A percentile compares a stretch with the other conserved stretches of the same genome.
Conservation (phyloP, 371 early-diverging fungal species). For the Lichtheimia ornata region DNA sequence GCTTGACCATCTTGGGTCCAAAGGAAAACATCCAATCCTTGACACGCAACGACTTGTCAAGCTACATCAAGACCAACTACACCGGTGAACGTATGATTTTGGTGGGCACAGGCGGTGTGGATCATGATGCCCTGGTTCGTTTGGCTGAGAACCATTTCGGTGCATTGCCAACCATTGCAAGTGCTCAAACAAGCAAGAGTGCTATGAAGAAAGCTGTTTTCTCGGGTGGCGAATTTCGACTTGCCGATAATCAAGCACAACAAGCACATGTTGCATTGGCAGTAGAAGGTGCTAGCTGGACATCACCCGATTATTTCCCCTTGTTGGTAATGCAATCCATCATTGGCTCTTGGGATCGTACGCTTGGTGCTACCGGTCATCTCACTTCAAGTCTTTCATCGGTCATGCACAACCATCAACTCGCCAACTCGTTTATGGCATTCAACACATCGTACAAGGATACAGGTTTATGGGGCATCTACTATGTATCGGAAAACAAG, state of each 20-base stretch:
- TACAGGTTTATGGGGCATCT: constrained; percentile 97
- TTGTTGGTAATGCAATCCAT: constrained; percentile 93
- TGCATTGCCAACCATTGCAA: constrained; percentile 54
- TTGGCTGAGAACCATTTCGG: constrained; percentile 93
- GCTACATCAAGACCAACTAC: constrained; percentile 91
- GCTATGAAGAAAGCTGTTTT: constrained; percentile 71
- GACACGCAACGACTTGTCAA: constrained; percentile 76
- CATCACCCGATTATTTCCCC: constrained; percentile 93
- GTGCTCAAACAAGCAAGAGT: constrained; percentile 48
- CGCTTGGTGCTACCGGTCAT: constrained; percentile 84
- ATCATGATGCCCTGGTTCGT: constrained; percentile 90
- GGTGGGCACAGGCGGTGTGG: constrained; percentile 91
- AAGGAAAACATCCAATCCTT: constrained; percentile 89
- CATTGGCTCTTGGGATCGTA: constrained; percentile 96
- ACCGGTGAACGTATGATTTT: constrained; percentile 97
- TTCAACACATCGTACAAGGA: constrained; percentile 98
- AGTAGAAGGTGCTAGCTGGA: constrained; percentile 95
- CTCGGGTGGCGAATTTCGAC: constrained; percentile 87
- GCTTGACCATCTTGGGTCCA: constrained; percentile 93
- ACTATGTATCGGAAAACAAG: constrained; percentile 84
- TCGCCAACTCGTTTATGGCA: constrained; percentile 97
- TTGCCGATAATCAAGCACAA: constrained; percentile 80
- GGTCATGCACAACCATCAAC: constrained; percentile 76
- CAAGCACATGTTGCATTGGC: constrained; percentile 96
- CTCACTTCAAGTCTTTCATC: constrained; percentile 85